Conservation (phyloP, 73 alveolate species). For the Tetrahymena thermophila region DNA sequence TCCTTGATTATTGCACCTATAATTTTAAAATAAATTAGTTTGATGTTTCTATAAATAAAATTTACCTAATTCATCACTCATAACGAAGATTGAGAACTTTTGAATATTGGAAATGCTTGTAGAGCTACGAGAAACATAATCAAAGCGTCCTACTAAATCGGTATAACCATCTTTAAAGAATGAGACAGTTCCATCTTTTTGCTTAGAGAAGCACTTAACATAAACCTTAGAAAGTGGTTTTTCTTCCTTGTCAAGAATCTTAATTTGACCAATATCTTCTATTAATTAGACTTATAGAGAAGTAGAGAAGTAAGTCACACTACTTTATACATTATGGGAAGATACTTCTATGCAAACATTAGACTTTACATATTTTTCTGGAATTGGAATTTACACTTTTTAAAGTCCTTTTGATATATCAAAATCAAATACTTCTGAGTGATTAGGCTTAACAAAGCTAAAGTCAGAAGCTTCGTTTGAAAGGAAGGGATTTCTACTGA, state of each 20-base stretch:
- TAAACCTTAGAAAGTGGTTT: constrained; percentile 75
- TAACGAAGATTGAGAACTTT: constrained; percentile 72
- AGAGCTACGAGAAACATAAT: constrained; percentile 77
- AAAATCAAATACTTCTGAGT: constrained; percentile 6
- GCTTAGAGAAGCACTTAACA: constrained; percentile 74
- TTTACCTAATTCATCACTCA: constrained; percentile 77
- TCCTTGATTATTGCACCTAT: constrained; percentile 40
- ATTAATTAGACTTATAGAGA: constrained; percentile 49
- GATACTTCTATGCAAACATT: constrained; percentile 73
- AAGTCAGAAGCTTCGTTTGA: constrained; percentile 63
- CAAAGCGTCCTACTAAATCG: constrained; percentile 92
- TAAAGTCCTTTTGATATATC: background rate
- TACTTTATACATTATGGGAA: constrained; percentile 45
- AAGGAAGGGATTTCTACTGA: constrained; percentile 83
- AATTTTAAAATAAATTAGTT: background rate
- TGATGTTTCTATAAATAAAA: background rate
- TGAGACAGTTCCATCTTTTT: constrained; percentile 43
- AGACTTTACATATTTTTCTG: constrained; percentile 61
- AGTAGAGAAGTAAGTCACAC: constrained; percentile 72
- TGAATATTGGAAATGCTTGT: constrained; percentile 55
- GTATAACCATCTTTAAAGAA: constrained; percentile 95
- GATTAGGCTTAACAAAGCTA: constrained; percentile 70
- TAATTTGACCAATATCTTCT: constrained; percentile 79
- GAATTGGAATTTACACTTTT: constrained; percentile 36
- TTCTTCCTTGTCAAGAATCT: constrained; percentile 54